Percentiles rank a stretch among this genome's conserved stretches.
Conservation (phyloP, 2,329 filamentous ascomycete species). For the Beauveria bassiana region DNA sequence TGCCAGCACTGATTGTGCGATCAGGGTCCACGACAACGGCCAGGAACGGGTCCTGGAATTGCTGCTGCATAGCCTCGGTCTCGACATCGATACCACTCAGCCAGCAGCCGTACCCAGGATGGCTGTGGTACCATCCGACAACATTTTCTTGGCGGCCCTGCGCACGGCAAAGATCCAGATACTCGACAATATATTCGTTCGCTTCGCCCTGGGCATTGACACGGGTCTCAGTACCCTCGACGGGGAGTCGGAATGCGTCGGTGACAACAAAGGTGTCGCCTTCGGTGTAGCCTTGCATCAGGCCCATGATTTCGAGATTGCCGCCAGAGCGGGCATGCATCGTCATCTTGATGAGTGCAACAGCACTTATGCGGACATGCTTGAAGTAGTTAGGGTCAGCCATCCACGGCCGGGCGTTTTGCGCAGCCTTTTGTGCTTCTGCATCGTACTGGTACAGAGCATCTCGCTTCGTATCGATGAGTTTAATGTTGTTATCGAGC, state of each 20-base stretch:
- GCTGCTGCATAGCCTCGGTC: constrained; percentile 80
- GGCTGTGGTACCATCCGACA: constrained; percentile 96
- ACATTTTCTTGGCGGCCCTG: constrained; percentile 79
- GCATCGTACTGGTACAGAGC: constrained; percentile 81
- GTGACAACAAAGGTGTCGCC: constrained; percentile 84
- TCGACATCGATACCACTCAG: constrained; percentile 90
- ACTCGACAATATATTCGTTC: constrained; percentile 93
- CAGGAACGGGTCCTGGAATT: constrained; percentile 81
- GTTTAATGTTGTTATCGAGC: constrained; percentile 75
- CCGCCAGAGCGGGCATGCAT: constrained; percentile 98
- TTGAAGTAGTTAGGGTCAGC: constrained; percentile 83
- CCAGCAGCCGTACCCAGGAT: constrained; percentile 98
- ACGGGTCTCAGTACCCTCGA: constrained; percentile 96
- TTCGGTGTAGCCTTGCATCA: constrained; percentile 94
- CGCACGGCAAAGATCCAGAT: constrained; percentile 67
- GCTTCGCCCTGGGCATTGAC: constrained; percentile 95
- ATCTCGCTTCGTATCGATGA: constrained; percentile 81
- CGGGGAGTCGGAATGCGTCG: constrained; percentile 86
- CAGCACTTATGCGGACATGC: constrained; percentile 83
- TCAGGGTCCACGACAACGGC: constrained; percentile 96
- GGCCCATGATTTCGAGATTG: constrained; percentile 87
- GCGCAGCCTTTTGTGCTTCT: constrained; percentile 58
- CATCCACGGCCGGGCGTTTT: constrained; percentile 64
- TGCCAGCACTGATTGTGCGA: constrained; percentile 86
- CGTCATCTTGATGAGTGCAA: constrained; percentile 96